These are phyloP conservation scores for Xylariaceae sp. DNA, from an alignment of 2,329 filamentous ascomycete genomes.

Conservation along the genomic window DNA sequence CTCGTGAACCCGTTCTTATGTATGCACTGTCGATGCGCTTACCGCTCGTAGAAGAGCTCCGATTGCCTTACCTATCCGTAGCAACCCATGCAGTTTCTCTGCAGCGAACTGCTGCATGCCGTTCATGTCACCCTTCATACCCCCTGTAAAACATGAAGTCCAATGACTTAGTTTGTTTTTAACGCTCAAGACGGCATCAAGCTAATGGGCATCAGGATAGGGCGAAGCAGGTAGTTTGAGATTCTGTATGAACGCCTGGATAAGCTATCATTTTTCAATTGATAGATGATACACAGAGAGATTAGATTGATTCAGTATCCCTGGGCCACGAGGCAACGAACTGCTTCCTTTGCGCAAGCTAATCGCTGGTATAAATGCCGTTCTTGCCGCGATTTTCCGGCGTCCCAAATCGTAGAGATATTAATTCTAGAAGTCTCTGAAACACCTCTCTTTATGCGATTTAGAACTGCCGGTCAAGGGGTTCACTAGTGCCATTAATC, in stretches of 20 bases:
- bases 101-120: background rate
- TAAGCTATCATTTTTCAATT: background rate
- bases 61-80: background rate
- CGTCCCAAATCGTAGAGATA: background rate
- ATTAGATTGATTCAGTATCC: background rate
- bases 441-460: background rate
- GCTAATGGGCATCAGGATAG: background rate
- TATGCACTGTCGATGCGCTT: background rate
- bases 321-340: background rate
- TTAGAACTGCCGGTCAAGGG: background rate
- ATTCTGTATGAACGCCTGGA: background rate
- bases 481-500: background rate
- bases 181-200: too few relatives aligned
- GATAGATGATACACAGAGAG: background rate
- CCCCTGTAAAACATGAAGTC: background rate
- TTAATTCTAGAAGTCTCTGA: background rate
- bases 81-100: background rate
- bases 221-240: background rate
- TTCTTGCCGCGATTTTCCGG: background rate
- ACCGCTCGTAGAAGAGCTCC: background rate
- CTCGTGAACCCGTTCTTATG: background rate
- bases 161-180: background rate
- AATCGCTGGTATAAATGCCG: background rate
- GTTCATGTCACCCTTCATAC: background rate
- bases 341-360: background rate